Conservation (phyloP, 495 filamentous ascomycete species). For the Penicillium canariense region DNA sequence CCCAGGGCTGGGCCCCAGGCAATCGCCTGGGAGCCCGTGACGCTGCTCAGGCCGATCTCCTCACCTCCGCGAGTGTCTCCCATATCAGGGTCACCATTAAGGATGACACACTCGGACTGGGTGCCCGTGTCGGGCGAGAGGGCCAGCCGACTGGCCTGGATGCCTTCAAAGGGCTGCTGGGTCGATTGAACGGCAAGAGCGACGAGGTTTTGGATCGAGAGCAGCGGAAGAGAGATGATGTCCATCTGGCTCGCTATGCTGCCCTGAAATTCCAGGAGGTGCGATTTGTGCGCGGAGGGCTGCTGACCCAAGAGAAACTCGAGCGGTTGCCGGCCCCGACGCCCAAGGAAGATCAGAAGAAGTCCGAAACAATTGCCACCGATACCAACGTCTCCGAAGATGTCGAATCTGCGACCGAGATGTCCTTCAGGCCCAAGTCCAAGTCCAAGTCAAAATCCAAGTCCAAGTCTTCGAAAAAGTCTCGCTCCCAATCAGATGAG, state of each 20-base stretch:
- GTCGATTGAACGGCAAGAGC: slow-evolving; percentile 83
- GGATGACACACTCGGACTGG: slow-evolving; percentile 86
- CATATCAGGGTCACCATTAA: slow-evolving; percentile 79
- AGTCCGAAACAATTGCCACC: slow-evolving; percentile 20
- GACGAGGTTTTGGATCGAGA: slow-evolving; percentile 66
- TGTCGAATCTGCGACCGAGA: neutral
- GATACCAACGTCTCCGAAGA: slow-evolving; percentile 12
- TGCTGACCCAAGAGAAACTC: slow-evolving; percentile 65
- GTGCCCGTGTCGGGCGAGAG: slow-evolving; percentile 67
- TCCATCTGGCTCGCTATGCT: slow-evolving; percentile 64
- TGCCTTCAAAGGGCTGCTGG: slow-evolving; percentile 78
- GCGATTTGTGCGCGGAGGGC: slow-evolving; percentile 77
- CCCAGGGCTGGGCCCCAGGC: slow-evolving; percentile 89
- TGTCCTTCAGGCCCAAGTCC: slow-evolving; percentile 19
- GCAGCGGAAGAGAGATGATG: slow-evolving; percentile 55
- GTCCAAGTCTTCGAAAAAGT: slow-evolving; percentile 23
- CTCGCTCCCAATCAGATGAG: slow-evolving; percentile 15
- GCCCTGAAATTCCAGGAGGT: slow-evolving; percentile 69
- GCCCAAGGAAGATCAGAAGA: slow-evolving; percentile 21
- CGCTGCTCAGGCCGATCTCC: slow-evolving; percentile 66
- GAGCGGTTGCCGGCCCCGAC: slow-evolving; percentile 29
- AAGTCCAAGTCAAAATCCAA: slow-evolving; percentile 25
- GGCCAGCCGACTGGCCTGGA: slow-evolving; percentile 76
- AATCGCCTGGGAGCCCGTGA: slow-evolving; percentile 71
- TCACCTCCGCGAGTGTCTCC: slow-evolving; percentile 71